These are phyloP conservation scores for Cadophora malorum DNA, from an alignment of 2,329 filamentous ascomycete species.

Conservation along the genomic window DNA sequence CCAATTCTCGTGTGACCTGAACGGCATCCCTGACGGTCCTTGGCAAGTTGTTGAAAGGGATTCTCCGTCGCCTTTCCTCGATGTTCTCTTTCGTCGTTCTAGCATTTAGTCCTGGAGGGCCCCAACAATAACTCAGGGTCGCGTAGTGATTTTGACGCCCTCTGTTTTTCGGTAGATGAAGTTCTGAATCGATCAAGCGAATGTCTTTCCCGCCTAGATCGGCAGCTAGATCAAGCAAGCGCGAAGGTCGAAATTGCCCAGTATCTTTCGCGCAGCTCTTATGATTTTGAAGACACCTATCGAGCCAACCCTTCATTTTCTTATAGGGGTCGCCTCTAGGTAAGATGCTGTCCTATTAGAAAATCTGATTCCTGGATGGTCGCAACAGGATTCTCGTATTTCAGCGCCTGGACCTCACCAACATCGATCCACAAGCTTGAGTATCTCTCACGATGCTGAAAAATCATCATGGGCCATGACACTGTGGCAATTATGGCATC, in stretches of 20 bases:
- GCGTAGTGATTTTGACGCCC: background rate
- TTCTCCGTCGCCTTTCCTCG: background rate
- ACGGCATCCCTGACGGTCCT: background rate
- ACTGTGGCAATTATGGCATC: background rate
- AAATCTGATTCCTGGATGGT: background rate
- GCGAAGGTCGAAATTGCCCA: background rate
- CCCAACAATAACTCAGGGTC: conserved; percentile 11
- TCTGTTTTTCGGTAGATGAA: background rate
- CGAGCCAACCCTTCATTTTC: background rate
- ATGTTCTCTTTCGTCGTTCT: conserved; percentile 6
- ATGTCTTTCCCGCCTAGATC: background rate
- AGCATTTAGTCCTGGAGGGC: conserved; percentile 3
- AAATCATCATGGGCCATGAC: background rate
- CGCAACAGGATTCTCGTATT: background rate
- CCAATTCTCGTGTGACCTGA: background rate
- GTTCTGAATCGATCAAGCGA: background rate
- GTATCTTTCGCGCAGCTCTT: background rate
- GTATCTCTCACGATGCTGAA: background rate
- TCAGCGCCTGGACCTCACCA: background rate
- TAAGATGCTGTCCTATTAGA: background rate
- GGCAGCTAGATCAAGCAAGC: background rate
- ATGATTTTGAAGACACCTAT: background rate
- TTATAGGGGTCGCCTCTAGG: background rate
- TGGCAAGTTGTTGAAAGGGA: background rate
- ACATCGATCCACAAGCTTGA: background rate